Evolutionary conservation across 345 rosid species (phyloP).

Genomic region (Aquilaria sinensis): DNA sequence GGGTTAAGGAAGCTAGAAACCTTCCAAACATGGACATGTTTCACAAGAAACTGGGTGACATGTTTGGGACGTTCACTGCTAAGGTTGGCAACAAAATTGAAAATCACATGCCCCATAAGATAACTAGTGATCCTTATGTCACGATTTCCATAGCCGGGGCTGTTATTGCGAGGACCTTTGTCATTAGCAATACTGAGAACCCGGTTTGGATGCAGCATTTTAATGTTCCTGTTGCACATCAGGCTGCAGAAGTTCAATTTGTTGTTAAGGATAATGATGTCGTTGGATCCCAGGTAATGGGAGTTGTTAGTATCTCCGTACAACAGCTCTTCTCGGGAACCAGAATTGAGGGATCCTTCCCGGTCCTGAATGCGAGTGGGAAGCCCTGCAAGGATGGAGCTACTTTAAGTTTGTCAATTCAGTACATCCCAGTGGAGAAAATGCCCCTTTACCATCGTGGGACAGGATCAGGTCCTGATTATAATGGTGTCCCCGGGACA

Average conservation of each 20-base stretch:
- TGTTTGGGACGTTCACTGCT: conserved; percentile 39
- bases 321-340: conserved; percentile 40
- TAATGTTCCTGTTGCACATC: conserved; percentile 71
- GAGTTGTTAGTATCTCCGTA: conserved; percentile 71
- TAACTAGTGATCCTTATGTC: conserved; percentile 90
- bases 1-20: conserved; percentile 77
- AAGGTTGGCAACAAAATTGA: conserved; percentile 49
- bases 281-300: conserved; percentile 80
- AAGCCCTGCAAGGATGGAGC: conserved; percentile 75
- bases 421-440: conserved; percentile 49
- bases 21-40: conserved; percentile 89
- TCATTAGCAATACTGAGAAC: conserved; percentile 61
- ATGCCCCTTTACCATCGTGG: conserved; percentile 46
- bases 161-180: conserved; percentile 79
- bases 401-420: conserved; percentile 61
- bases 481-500: conserved; percentile 69
- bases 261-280: conserved; percentile 76
- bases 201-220: conserved; percentile 93
- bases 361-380: conserved; percentile 49
- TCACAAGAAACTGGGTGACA: conserved; percentile 58
- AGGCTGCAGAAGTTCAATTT: conserved; percentile 69
- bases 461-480: conserved; percentile 45
- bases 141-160: conserved; percentile 64
- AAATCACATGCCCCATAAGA: conserved; percentile 39
- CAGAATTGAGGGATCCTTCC: conserved; percentile 64